Percentiles rank a stretch among this genome's conserved stretches.
phyloP scores from a whole-genome alignment of 306 rosid genomes.

The Trichosanthes truncata region DNA sequence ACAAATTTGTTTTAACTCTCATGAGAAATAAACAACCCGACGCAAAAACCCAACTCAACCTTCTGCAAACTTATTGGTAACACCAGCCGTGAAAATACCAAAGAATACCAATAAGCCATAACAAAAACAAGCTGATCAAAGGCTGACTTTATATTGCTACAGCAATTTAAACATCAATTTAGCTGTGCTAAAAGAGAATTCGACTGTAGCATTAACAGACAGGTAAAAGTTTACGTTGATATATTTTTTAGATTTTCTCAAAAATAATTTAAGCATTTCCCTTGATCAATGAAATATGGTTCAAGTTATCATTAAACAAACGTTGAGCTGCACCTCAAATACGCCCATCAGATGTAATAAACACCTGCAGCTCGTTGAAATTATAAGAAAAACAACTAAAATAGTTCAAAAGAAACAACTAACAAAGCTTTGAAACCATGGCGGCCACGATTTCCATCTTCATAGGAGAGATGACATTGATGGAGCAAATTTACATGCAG shows the following conservation, averaged over 20 bases:
- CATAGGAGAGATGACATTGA: not conserved
- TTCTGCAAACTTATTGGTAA: not conserved
- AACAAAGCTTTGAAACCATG: conserved; percentile 3
- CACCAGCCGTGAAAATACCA: not conserved
- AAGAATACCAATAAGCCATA: not conserved
- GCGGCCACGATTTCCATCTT: not conserved
- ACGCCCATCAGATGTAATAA: not conserved
- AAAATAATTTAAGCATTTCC: not conserved
- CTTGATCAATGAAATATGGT: not conserved
- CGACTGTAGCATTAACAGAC: not conserved
- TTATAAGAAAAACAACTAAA: not conserved
- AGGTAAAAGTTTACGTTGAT: not conserved
- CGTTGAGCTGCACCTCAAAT: not conserved
- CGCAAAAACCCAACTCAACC: not conserved
- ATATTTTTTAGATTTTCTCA: too few relatives aligned
- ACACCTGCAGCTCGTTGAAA: not conserved
- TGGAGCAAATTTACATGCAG: not conserved
- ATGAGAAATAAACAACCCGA: not conserved
- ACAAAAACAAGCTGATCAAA: not conserved
- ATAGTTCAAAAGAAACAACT: not conserved
- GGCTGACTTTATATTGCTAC: not conserved
- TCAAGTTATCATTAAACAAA: not conserved
- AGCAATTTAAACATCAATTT: not conserved
- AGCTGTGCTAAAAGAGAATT: not conserved
- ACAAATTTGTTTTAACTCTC: not conserved